Evolutionary conservation across 2,329 filamentous ascomycete genomes (phyloP).

Genomic region (Fusarium tjaetaba): DNA sequence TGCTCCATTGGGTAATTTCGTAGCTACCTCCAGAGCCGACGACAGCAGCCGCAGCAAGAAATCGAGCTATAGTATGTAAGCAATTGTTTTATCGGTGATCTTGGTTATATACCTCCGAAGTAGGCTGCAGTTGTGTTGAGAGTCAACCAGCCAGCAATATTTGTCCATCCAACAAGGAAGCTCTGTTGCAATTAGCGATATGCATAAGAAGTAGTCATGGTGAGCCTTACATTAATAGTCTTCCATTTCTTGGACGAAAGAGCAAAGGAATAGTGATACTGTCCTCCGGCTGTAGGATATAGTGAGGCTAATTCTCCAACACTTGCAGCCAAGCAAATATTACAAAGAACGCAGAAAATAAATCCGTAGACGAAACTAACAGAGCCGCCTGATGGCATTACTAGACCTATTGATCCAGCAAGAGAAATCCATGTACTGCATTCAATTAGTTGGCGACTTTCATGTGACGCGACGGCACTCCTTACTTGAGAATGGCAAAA

Average conservation of each 20-base stretch:
- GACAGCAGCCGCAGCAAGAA: slow-evolving; percentile 54
- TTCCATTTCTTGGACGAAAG: slow-evolving; percentile 53
- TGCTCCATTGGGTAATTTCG: slow-evolving; percentile 51
- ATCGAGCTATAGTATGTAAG: slow-evolving; percentile 48
- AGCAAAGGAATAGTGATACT: slow-evolving; percentile 57
- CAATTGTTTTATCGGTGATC: too few relatives aligned
- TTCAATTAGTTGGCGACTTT: slow-evolving; percentile 14
- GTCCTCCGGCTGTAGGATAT: slow-evolving; percentile 41
- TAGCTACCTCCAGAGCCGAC: slow-evolving; percentile 52
- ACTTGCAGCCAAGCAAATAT: slow-evolving; percentile 31
- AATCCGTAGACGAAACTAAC: slow-evolving; percentile 53
- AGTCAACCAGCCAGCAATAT: slow-evolving; percentile 57
- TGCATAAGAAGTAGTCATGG: fast-evolving
- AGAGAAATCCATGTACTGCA: slow-evolving; percentile 49
- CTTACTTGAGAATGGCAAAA: slow-evolving; percentile 57
- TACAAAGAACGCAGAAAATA: slow-evolving; percentile 43
- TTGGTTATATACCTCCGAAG: slow-evolving; percentile 49
- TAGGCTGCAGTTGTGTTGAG: slow-evolving; percentile 56
- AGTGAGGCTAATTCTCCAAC: slow-evolving; percentile 35
- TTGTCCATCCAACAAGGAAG: slow-evolving; percentile 57
- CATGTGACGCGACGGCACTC: not conserved
- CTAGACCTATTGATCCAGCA: slow-evolving; percentile 55
- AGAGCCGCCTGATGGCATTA: slow-evolving; percentile 54
- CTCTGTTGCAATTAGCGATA: slow-evolving; percentile 42
- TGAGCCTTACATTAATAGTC: slow-evolving; percentile 45